These are phyloP conservation scores for Penicillium daleae DNA, from an alignment of 495 filamentous ascomycete genomes.

Conservation along the genomic window DNA sequence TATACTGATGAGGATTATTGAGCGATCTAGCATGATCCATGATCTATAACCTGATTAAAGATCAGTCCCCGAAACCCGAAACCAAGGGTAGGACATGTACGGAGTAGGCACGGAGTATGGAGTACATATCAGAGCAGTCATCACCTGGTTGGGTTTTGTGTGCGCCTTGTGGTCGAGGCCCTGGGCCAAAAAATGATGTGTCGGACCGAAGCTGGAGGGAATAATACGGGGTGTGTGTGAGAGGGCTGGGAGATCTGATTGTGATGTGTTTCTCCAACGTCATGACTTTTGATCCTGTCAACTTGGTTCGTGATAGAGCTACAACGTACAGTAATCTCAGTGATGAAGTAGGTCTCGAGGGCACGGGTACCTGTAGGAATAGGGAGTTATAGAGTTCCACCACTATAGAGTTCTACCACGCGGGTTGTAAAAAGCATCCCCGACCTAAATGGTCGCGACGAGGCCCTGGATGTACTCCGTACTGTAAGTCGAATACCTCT, in stretches of 20 bases:
- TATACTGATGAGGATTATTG: neutral
- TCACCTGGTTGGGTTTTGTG: neutral
- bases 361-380: neutral
- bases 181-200: conserved; percentile 9
- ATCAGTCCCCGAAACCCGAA: conserved; percentile 6
- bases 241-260: neutral
- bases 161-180: neutral
- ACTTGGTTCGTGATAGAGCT: neutral
- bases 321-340: neutral
- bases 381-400: neutral
- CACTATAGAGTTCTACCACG: neutral
- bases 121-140: neutral
- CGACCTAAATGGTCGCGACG: neutral
- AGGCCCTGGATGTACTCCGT: neutral
- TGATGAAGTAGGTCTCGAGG: neutral
- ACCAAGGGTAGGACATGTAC: conserved; percentile 27
- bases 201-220: conserved; percentile 6
- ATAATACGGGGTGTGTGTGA: neutral
- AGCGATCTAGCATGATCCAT: neutral
- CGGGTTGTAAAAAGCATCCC: neutral
- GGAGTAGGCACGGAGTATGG: neutral
- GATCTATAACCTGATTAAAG: neutral
- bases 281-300: neutral
- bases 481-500: neutral
- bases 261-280: conserved; percentile 10